These are phyloP conservation scores for Pseudoneurospora amorphoporcata DNA, from an alignment of 495 filamentous ascomycete species.

Conservation along the genomic window DNA sequence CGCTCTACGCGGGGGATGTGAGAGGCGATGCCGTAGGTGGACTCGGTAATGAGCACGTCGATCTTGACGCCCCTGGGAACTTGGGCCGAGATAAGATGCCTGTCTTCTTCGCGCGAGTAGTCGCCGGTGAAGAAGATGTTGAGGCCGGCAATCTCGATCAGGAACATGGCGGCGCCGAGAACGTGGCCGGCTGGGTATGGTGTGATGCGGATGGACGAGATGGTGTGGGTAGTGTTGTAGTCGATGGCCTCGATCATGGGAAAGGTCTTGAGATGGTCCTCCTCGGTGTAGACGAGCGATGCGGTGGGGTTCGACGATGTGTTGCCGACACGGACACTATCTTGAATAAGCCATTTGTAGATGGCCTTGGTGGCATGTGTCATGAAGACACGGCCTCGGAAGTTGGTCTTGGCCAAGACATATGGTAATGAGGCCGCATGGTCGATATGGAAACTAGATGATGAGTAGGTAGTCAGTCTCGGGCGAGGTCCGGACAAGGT, in stretches of 20 bases:
- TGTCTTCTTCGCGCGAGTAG: conserved; percentile 87
- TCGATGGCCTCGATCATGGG: conserved; percentile 92
- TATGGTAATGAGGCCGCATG: conserved; percentile 95
- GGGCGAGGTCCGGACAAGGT: background rate
- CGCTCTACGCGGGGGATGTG: conserved; percentile 83
- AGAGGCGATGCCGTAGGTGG: conserved; percentile 87
- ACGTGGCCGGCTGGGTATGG: conserved; percentile 96
- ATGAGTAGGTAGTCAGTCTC: conserved; percentile 16
- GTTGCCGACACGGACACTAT: conserved; percentile 81
- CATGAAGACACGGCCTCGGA: conserved; percentile 95
- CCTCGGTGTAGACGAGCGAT: conserved; percentile 77
- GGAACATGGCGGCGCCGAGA: conserved; percentile 95
- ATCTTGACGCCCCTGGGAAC: conserved; percentile 78
- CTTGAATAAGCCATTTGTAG: conserved; percentile 98
- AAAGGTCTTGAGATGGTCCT: conserved; percentile 87
- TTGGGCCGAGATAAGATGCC: conserved; percentile 85
- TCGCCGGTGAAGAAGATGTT: conserved; percentile 97
- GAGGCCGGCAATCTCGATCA: conserved; percentile 89
- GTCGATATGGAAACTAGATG: conserved; percentile 83
- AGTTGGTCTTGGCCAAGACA: conserved; percentile 94
- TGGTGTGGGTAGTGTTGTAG: conserved; percentile 94
- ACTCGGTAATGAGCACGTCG: conserved; percentile 94
- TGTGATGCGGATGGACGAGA: conserved; percentile 91
- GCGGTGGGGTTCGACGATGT: conserved; percentile 67
- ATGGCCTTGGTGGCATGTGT: conserved; percentile 98